These are phyloP conservation scores for Cutaneotrichosporon cyanovorans DNA, from an alignment of 1,284 basidiomycete genomes.

Conservation along the genomic window DNA sequence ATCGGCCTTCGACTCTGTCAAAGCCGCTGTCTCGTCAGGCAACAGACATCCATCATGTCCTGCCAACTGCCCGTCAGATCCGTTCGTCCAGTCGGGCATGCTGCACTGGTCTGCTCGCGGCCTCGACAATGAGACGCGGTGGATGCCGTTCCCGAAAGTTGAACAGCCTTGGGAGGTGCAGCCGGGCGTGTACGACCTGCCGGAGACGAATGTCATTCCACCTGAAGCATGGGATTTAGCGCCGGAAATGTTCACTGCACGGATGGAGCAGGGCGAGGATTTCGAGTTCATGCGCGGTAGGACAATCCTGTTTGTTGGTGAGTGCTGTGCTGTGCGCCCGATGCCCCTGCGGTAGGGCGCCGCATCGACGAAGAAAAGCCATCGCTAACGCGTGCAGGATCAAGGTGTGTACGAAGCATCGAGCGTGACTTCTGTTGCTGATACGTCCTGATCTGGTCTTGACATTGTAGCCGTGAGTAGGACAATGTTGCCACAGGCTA, in stretches of 20 bases:
- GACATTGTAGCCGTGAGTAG: background rate
- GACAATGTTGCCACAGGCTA: background rate
- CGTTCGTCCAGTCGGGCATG: constrained; percentile 21
- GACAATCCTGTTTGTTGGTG: constrained; percentile 18
- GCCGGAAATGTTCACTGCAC: constrained; percentile 8
- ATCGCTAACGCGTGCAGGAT: background rate
- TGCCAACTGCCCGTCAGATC: constrained; percentile 10
- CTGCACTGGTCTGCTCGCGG: constrained; percentile 14
- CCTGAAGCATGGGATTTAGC: constrained; percentile 8
- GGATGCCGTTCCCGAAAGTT: constrained; percentile 16
- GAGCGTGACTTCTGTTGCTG: background rate
- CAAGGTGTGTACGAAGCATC: background rate
- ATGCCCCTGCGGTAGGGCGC: background rate
- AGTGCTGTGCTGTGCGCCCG: background rate
- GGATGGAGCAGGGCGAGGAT: constrained; percentile 12
- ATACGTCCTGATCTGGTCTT: background rate
- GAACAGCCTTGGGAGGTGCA: background rate
- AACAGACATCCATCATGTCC: background rate
- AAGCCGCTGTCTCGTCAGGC: no score
- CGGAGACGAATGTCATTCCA: constrained; percentile 5
- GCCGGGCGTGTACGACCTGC: constrained; percentile 7
- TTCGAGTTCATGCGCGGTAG: constrained; percentile 12
- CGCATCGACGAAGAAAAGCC: background rate
- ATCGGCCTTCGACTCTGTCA: no score
- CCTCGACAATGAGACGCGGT: constrained; percentile 18